Evolutionary conservation across 768 basidiomycete genomes (phyloP).

Genomic region (Russula sp.): DNA sequence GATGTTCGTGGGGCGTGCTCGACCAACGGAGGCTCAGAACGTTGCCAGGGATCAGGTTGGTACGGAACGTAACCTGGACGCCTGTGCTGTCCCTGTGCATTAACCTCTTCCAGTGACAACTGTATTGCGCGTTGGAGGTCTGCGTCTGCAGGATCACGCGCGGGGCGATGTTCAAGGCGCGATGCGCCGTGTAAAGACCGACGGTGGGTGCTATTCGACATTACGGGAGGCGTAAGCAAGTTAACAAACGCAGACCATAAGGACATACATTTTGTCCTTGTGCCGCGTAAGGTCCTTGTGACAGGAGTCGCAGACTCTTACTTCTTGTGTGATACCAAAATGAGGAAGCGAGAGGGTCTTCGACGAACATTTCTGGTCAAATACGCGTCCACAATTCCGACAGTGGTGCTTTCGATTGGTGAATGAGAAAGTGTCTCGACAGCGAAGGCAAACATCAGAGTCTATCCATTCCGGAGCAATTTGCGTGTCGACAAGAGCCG

Average conservation of each 20-base stretch:
- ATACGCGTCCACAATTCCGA: conserved; percentile 95
- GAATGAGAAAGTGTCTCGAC: conserved; percentile 85
- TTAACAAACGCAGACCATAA: not conserved
- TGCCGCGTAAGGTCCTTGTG: conserved; percentile 69
- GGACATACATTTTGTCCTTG: conserved; percentile 49
- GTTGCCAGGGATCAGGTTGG: conserved; percentile 53
- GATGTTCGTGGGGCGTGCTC: conserved; percentile 32
- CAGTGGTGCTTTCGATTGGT: conserved; percentile 99
- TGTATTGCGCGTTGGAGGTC: conserved; percentile 94
- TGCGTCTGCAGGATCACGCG: conserved; percentile 66
- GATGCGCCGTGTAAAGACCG: conserved; percentile 52
- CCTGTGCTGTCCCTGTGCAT: conserved; percentile 38
- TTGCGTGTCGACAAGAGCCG: conserved; percentile 86
- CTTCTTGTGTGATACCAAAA: conserved; percentile 88
- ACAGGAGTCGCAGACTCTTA: conserved; percentile 91
- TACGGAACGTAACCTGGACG: conserved; percentile 67
- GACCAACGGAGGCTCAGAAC: conserved; percentile 62
- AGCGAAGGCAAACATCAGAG: conserved; percentile 89
- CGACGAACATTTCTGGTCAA: conserved; percentile 89
- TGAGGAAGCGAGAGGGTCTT: conserved; percentile 82
- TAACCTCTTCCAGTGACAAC: conserved; percentile 75
- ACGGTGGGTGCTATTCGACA: conserved; percentile 39
- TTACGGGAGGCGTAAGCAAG: conserved; percentile 23
- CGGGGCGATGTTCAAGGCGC: conserved; percentile 46
- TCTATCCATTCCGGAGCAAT: conserved; percentile 97